These are phyloP conservation scores for Phalaenopsis hybrid DNA, from an alignment of 116 monocot genomes.

Conservation along the genomic window DNA sequence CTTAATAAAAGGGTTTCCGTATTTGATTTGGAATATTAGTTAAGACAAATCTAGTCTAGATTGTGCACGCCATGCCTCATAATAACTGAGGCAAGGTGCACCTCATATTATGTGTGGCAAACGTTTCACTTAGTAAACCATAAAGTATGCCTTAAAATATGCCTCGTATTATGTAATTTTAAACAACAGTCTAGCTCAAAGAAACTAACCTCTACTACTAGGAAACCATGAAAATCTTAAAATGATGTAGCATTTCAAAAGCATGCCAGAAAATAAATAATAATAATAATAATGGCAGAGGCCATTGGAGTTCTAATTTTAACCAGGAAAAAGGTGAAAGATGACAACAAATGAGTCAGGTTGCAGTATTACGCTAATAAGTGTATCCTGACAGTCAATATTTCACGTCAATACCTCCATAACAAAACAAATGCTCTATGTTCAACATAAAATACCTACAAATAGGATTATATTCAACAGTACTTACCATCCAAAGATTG, in stretches of 20 bases:
- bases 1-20: no score
- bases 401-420: background rate
- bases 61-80: no score
- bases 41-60: no score
- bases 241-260: background rate
- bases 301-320: background rate
- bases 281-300: background rate
- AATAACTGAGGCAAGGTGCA: no score
- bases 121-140: no score
- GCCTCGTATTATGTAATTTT: no score
- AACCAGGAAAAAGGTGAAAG: background rate
- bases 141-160: no score
- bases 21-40: no score
- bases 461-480: background rate
- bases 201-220: background rate
- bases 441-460: background rate
- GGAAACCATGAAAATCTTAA: background rate
- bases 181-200: background rate
- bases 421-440: background rate
- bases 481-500: conserved; percentile 81
- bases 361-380: background rate
- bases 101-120: no score
- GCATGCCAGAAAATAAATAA: background rate
- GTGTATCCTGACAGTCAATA: background rate
- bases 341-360: background rate